phyloP scores from a whole-genome alignment of 176 grass and related monocot species.

The Eragrostis nindensis region DNA sequence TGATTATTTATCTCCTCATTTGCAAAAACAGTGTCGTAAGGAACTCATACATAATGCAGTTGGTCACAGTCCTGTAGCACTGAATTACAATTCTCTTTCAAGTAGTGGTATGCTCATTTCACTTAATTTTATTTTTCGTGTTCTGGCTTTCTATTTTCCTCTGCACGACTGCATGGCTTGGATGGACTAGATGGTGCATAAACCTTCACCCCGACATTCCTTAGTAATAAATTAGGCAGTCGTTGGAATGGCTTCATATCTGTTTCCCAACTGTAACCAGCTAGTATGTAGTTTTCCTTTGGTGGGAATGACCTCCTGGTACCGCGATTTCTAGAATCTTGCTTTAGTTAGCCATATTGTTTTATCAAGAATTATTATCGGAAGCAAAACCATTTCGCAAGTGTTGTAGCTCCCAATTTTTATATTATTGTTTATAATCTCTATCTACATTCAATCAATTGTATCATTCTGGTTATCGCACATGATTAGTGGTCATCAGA shows the following conservation, averaged over 20 bases:
- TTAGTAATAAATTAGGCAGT: not conserved
- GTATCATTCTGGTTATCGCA: not conserved
- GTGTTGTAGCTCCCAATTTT: not conserved
- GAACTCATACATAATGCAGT: constrained; percentile 2
- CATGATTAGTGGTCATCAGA: not conserved
- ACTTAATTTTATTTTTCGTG: not conserved
- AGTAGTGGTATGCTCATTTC: not conserved
- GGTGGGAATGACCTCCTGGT: not conserved
- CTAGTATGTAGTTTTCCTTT: not conserved
- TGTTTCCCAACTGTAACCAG: not conserved
- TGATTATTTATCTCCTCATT: not conserved
- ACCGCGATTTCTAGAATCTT: not conserved
- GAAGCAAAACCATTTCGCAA: not conserved
- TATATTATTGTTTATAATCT: not conserved
- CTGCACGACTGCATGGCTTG: not conserved
- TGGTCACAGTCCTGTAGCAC: not conserved
- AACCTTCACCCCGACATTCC: not conserved
- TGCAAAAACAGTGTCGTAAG: not conserved
- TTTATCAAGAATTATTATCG: constrained; percentile 10
- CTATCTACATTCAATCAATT: constrained; percentile 9
- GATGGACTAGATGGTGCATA: not conserved
- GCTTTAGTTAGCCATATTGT: not conserved
- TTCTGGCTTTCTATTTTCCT: not conserved
- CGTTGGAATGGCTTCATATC: not conserved
- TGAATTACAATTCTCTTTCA: not conserved